phyloP scores from a whole-genome alignment of 2,329 filamentous ascomycete genomes.

The Fusarium humuli region DNA sequence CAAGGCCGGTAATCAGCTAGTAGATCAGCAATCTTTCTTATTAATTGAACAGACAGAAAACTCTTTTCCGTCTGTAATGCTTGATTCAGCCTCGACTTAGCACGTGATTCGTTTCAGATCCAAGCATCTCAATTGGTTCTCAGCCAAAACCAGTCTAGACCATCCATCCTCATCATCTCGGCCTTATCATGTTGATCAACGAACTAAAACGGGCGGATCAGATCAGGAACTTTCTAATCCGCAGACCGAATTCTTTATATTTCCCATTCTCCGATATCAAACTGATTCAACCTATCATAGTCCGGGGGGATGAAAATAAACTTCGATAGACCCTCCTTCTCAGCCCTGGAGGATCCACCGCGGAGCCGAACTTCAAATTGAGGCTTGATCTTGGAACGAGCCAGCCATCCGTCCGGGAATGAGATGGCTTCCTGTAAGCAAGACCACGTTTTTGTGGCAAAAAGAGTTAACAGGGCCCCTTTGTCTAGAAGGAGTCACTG shows the following conservation, averaged over 20 bases:
- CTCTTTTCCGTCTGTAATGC: fast-evolving
- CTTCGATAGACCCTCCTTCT: slow-evolving; percentile 22
- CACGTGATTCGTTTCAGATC: background rate
- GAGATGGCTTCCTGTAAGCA: background rate
- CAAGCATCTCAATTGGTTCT: background rate
- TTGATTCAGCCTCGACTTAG: fast-evolving
- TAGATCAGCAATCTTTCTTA: background rate
- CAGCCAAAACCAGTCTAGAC: background rate
- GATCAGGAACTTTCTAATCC: background rate
- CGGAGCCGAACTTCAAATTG: slow-evolving; percentile 29
- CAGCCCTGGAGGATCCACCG: slow-evolving; percentile 23
- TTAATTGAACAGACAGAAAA: background rate
- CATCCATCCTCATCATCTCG: background rate
- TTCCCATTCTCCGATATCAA: background rate
- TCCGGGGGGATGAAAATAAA: background rate
- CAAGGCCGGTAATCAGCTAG: background rate
- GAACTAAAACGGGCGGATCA: background rate
- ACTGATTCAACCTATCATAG: background rate
- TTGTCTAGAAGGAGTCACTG: background rate
- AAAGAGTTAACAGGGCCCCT: background rate
- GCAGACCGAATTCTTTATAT: background rate
- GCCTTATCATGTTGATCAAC: background rate
- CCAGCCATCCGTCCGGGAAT: slow-evolving; percentile 15
- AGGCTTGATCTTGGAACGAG: background rate
- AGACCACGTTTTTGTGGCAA: slow-evolving; percentile 15